Base-by-base conservation (phyloP, 352 stramenopile genomes). In the Globisporangium parvum region DNA sequence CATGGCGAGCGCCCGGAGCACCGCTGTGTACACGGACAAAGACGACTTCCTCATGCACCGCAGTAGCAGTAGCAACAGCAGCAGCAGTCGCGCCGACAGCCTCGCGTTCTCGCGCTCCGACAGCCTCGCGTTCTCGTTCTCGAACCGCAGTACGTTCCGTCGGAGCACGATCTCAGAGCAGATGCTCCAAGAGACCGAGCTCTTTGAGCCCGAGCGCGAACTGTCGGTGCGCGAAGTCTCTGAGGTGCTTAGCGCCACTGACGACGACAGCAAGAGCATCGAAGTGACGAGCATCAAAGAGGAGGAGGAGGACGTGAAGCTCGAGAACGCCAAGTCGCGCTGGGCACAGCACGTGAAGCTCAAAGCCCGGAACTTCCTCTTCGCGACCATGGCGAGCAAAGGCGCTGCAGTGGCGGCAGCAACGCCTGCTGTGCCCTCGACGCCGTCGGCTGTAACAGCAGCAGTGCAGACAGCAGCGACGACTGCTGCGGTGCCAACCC, bases 341-440 rank as follows among this genome's bases (percentile, higher is more conserved):
- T 95, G 85, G 85, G 73, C 85, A 17, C 82, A 93, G 47, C 85
- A 95, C 53, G 83, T 95, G 5, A 92, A 92, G 63, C 66, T 95
- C 20, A 91, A 91, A 35, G 82, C 85, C 21, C 57, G 73, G 8
- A 91, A 80, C 54, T 95, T 95, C 46, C 49, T 95, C 0, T 86
- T 87, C 47, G 72, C 69, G 12, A 85, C 74, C 3, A 75, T 83
- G 26, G 61, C 69, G 18, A 69, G 63, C 31, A 71, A 71, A 41
- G 71, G 53, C 14, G 46, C 46, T 2, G 6, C 42, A 47, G 60
- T 47, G 15, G 45, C 48, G 26, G 45, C 28, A 23, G 47, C 26
- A 40, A 51, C 52, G 18, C 40, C 60, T 4, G 46, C 65, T 9
- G 12, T 20, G 12, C 21, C 54, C 3, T 15, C 11, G n/a, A n/a